Percentiles rank a stretch among this genome's conserved stretches.
phyloP scores from a whole-genome alignment of 2,329 filamentous ascomycete genomes.

The Penicillium paneum region DNA sequence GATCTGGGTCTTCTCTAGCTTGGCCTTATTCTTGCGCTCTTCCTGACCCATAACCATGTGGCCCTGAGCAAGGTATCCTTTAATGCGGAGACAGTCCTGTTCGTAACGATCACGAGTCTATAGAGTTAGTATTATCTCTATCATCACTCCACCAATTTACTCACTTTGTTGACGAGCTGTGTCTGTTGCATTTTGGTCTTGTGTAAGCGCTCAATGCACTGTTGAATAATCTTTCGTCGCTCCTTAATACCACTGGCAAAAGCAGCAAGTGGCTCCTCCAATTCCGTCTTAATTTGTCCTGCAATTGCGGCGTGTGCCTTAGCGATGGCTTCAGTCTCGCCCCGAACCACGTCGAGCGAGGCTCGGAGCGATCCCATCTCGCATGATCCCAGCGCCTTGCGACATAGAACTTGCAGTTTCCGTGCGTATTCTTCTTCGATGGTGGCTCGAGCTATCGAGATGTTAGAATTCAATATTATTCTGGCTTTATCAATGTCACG shows the following conservation, averaged over 20 bases:
- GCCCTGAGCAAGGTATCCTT: slow-evolving; percentile 94
- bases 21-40: slow-evolving; percentile 97
- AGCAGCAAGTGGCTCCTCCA: slow-evolving; percentile 87
- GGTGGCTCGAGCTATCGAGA: slow-evolving; percentile 65
- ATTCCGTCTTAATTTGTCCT: slow-evolving; percentile 88
- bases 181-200: slow-evolving; percentile 94
- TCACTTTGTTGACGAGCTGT: slow-evolving; percentile 81
- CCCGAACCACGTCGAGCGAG: slow-evolving; percentile 82
- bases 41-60: slow-evolving; percentile 99
- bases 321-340: slow-evolving; percentile 87
- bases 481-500: slow-evolving; percentile 23
- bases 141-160: slow-evolving; percentile 15
- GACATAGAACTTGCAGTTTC: slow-evolving; percentile 79
- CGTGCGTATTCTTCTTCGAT: slow-evolving; percentile 96
- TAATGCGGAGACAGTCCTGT: slow-evolving; percentile 96
- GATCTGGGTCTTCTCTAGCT: slow-evolving; percentile 97
- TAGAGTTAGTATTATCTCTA: slow-evolving; percentile 2
- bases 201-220: slow-evolving; percentile 86
- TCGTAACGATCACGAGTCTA: slow-evolving; percentile 90
- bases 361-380: slow-evolving; percentile 79
- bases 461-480: background rate
- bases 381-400: slow-evolving; percentile 83
- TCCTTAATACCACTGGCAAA: slow-evolving; percentile 97
- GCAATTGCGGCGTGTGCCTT: slow-evolving; percentile 91
- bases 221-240: slow-evolving; percentile 91